phyloP scores from a whole-genome alignment of 805 yeast species.

The Blastobotrys chiropterorum region DNA sequence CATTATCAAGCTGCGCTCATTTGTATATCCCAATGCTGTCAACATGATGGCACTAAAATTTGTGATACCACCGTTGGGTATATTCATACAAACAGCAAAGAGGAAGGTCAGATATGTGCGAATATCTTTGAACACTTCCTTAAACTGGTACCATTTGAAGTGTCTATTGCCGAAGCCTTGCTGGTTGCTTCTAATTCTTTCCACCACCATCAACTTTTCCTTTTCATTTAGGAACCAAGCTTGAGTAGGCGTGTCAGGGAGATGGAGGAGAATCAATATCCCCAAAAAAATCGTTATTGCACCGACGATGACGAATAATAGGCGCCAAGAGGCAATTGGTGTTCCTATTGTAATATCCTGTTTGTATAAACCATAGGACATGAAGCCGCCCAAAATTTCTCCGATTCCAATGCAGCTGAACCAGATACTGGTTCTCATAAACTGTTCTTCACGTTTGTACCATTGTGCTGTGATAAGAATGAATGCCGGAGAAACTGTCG shows the following conservation, averaged over 20 bases:
- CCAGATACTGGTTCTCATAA: constrained; percentile 39
- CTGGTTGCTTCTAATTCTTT: constrained; percentile 46
- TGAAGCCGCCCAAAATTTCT: constrained; percentile 39
- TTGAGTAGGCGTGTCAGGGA: constrained; percentile 52
- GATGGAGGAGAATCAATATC: constrained; percentile 15
- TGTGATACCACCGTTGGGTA: constrained; percentile 50
- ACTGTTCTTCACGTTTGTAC: constrained; percentile 45
- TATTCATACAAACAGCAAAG: constrained; percentile 34
- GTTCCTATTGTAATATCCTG: constrained; percentile 25
- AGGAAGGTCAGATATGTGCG: constrained; percentile 45
- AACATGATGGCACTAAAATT: constrained; percentile 41
- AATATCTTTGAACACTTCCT: constrained; percentile 44
- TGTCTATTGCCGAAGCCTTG: constrained; percentile 52
- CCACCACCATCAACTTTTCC: constrained; percentile 43
- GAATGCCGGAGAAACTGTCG: constrained; percentile 52
- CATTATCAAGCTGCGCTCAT: constrained; percentile 11
- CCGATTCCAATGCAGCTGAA: constrained; percentile 41
- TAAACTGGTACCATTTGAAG: constrained; percentile 49
- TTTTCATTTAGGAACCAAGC: constrained; percentile 43
- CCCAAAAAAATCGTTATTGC: constrained; percentile 42
- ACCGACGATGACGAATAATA: constrained; percentile 54
- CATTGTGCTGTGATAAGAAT: constrained; percentile 52
- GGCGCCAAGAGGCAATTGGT: constrained; percentile 41
- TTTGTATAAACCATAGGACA: constrained; percentile 40
- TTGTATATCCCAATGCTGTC: constrained; percentile 6